Evolutionary conservation across 73 alveolate genomes (phyloP).

Genomic region (Paramecium octaurelia): DNA sequence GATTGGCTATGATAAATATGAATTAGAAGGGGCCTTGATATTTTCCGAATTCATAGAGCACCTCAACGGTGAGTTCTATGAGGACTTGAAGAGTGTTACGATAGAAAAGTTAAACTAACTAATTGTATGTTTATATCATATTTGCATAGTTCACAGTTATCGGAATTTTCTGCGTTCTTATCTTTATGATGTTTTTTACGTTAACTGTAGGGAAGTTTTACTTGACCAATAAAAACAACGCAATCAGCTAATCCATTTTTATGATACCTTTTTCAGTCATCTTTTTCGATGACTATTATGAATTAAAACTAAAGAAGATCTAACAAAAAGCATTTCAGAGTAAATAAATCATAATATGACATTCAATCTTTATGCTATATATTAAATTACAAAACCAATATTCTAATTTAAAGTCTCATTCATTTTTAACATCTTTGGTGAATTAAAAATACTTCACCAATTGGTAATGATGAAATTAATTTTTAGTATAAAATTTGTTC

Average conservation of each 20-base stretch:
- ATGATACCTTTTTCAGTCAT: background rate
- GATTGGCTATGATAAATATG: background rate
- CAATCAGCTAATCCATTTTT: background rate
- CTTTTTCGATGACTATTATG: background rate
- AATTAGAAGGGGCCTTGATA: constrained; percentile 15
- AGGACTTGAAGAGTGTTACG: background rate
- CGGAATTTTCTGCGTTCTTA: background rate
- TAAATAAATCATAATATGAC: background rate
- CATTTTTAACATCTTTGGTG: background rate
- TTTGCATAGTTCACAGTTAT: background rate
- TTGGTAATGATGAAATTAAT: background rate
- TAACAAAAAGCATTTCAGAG: background rate
- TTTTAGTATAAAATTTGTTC: background rate
- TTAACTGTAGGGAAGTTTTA: background rate
- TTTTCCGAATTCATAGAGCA: background rate
- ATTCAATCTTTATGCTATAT: background rate
- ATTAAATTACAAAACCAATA: too few relatives aligned
- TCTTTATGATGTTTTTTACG: background rate
- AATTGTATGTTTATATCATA: background rate
- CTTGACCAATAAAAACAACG: background rate
- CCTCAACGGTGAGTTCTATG: background rate
- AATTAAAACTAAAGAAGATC: background rate
- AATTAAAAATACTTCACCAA: background rate
- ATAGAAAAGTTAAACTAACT: background rate
- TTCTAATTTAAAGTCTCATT: background rate